These are phyloP conservation scores for Mortierella sp. DNA, from an alignment of 371 early-diverging fungal species.

Conservation along the genomic window DNA sequence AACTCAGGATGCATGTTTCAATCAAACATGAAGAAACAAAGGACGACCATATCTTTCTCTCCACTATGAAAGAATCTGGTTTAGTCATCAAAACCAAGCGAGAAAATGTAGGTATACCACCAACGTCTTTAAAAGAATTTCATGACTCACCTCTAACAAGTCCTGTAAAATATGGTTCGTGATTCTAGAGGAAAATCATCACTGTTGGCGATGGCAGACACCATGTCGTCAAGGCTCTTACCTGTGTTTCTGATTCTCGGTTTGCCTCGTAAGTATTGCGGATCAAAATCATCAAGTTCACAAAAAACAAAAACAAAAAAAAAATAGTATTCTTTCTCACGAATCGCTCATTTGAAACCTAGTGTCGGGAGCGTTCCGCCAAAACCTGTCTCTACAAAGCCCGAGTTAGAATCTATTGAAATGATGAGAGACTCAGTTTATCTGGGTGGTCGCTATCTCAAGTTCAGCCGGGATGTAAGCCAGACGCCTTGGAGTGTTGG, in stretches of 20 bases:
- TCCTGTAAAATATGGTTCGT: neutral
- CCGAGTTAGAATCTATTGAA: conserved; percentile 56
- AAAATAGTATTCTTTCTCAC: neutral
- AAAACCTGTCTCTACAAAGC: conserved; percentile 37
- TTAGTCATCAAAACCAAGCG: conserved; percentile 68
- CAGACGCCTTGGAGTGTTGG: conserved; percentile 91
- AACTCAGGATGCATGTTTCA: conserved; percentile 69
- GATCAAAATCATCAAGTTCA: neutral
- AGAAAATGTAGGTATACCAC: conserved; percentile 60
- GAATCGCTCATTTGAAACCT: conserved; percentile 2
- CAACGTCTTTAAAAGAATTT: neutral
- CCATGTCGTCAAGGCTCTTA: conserved; percentile 68
- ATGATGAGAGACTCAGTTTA: conserved; percentile 65
- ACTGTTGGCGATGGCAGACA: conserved; percentile 70
- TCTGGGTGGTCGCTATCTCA: conserved; percentile 85
- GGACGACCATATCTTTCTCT: conserved; percentile 75
- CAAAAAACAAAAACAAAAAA: too few relatives aligned
- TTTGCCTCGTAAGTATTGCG: conserved; percentile 61
- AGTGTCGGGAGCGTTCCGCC: conserved; percentile 66
- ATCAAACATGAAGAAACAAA: conserved; percentile 70
- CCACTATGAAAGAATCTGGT: conserved; percentile 68
- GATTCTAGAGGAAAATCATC: conserved; percentile 56
- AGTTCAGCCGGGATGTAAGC: conserved; percentile 85
- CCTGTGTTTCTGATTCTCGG: conserved; percentile 61
- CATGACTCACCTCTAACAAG: neutral